Percentiles rank a stretch among this genome's conserved stretches.
phyloP scores from a whole-genome alignment of 2,329 filamentous ascomycete species.

The Raffaelea ambrosiae region DNA sequence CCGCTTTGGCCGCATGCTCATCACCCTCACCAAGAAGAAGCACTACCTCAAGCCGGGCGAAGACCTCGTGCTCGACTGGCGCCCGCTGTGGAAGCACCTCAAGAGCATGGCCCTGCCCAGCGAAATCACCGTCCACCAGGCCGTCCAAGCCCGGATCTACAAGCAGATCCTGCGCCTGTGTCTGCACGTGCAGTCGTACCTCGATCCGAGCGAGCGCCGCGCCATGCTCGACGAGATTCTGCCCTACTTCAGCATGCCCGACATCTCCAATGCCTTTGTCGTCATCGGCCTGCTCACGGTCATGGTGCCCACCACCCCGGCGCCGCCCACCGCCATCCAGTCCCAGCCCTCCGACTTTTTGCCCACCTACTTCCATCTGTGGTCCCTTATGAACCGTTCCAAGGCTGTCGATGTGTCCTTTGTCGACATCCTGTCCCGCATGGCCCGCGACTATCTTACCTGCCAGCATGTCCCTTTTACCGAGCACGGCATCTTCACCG shows the following conservation, averaged over 20 bases:
- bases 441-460: conserved; percentile 74
- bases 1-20: conserved; percentile 93
- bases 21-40: conserved; percentile 90
- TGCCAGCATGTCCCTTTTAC: conserved; percentile 71
- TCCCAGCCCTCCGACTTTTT: conserved; percentile 84
- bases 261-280: conserved; percentile 85
- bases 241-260: conserved; percentile 87
- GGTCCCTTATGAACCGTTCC: conserved; percentile 87
- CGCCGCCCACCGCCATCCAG: conserved; percentile 60
- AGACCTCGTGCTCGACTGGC: conserved; percentile 89
- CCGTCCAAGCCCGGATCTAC: conserved; percentile 43
- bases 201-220: conserved; percentile 79
- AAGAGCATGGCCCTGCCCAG: conserved; percentile 83
- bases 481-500: conserved; percentile 83
- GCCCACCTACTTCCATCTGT: conserved; percentile 92
- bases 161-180: conserved; percentile 77
- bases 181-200: conserved; percentile 83
- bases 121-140: conserved; percentile 63
- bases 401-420: conserved; percentile 80
- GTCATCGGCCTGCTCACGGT: conserved; percentile 83
- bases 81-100: conserved; percentile 83
- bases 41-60: conserved; percentile 88
- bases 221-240: conserved; percentile 74
- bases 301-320: conserved; percentile 75
- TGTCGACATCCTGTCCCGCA: conserved; percentile 79